Conservation (phyloP, 2,329 filamentous ascomycete genomes). For the Basipetospora chlamydospora region DNA sequence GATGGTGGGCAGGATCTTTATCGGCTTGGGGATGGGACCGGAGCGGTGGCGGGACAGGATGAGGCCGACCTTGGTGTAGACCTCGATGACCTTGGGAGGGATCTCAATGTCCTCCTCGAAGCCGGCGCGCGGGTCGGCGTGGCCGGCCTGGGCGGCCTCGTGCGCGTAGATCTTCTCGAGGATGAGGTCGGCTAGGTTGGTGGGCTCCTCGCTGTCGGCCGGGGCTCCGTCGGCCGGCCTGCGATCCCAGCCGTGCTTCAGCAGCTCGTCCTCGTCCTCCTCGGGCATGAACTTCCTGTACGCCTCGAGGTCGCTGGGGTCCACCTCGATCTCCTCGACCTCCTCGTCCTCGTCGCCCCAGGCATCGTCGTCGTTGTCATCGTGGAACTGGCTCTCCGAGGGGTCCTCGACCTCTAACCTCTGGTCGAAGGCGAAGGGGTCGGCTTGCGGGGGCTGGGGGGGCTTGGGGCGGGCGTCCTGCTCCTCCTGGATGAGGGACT, state of each 20-base stretch:
- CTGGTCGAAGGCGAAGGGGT: constrained; percentile 63
- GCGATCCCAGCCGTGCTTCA: constrained; percentile 48
- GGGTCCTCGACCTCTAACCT: constrained; percentile 47
- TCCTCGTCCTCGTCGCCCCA: constrained; percentile 72
- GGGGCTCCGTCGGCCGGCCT: constrained; percentile 26
- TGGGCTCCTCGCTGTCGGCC: constrained; percentile 37
- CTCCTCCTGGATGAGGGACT: constrained; percentile 77
- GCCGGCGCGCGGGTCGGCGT: constrained; percentile 24
- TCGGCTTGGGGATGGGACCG: constrained; percentile 91
- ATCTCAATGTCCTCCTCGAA: constrained; percentile 72
- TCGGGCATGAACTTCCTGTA: constrained; percentile 83
- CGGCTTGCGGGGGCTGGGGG: constrained; percentile 25
- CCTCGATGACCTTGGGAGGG: constrained; percentile 82
- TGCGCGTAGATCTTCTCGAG: constrained; percentile 86
- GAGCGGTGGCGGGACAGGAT: constrained; percentile 88
- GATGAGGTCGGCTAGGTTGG: constrained; percentile 85
- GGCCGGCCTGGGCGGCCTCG: constrained; percentile 49
- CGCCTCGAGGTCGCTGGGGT: constrained; percentile 74
- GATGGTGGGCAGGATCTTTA: constrained; percentile 89
- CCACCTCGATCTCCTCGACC: constrained; percentile 62
- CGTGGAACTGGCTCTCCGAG: constrained; percentile 24
- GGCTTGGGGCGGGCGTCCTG: constrained; percentile 23
- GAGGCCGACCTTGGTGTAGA: constrained; percentile 83
- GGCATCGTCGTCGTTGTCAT: constrained; percentile 46
- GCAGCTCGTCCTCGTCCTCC: constrained; percentile 57